Conservation (phyloP, 345 rosid genomes). For the Cochlearia excelsa region DNA sequence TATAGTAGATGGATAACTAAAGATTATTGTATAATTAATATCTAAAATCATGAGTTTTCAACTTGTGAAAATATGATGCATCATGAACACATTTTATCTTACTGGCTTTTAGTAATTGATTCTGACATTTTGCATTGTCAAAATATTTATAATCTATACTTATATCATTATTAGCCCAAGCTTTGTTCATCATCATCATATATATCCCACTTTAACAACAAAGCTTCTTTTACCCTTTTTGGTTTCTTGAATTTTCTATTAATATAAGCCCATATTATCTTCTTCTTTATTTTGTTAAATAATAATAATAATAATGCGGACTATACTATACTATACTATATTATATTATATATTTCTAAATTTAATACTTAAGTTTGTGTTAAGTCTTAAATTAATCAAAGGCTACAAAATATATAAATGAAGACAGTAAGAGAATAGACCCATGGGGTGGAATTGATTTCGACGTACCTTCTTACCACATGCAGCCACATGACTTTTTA, state of each 20-base stretch:
- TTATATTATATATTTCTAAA: not conserved
- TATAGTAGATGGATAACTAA: not conserved
- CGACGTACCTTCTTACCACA: constrained; percentile 45
- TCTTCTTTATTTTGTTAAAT: not conserved
- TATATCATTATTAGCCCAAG: too few species aligned
- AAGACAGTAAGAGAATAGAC: constrained; percentile 15
- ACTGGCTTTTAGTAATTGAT: constrained; percentile 19
- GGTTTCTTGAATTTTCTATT: not conserved
- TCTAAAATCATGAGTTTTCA: constrained; percentile 5
- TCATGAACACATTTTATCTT: constrained; percentile 16
- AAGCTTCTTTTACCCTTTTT: constrained; percentile 12
- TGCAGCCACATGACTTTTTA: constrained; percentile 42
- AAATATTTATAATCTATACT: constrained; percentile 2
- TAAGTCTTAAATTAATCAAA: constrained; percentile 19
- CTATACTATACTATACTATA: not conserved
- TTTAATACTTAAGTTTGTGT: not conserved
- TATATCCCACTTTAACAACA: constrained; percentile 1
- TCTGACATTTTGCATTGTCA: constrained; percentile 15
- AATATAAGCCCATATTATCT: not conserved
- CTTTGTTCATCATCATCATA: constrained; percentile 10
- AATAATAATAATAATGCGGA: not conserved
- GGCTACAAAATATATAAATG: not conserved
- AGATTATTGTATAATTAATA: not conserved
- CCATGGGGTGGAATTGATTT: constrained; percentile 37
- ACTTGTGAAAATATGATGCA: constrained; percentile 10